These are phyloP conservation scores for Sordariomycetes sp. DNA, from an alignment of 2,329 filamentous ascomycete genomes.

Conservation along the genomic window DNA sequence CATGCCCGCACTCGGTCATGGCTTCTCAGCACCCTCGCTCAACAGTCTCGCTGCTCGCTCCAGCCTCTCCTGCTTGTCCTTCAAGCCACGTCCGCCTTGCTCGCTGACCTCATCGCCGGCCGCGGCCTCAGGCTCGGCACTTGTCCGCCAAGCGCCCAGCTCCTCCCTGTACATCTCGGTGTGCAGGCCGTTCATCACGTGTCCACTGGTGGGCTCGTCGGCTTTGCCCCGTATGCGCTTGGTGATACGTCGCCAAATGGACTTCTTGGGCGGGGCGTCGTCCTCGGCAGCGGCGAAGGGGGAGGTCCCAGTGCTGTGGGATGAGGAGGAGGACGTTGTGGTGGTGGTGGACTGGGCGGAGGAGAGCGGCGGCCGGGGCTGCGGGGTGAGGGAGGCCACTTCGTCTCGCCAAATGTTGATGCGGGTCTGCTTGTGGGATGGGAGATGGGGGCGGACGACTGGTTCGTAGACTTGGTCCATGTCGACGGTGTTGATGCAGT, in stretches of 20 bases:
- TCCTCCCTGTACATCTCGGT: constrained; percentile 27
- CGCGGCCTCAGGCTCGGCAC: constrained; percentile 11
- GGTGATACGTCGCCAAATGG: constrained; percentile 17
- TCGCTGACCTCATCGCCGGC: constrained; percentile 14
- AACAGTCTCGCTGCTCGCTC: constrained; percentile 29
- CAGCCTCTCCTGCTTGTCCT: constrained; percentile 27
- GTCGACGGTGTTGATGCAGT: no score
- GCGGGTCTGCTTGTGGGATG: constrained; percentile 23
- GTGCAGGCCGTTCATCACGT: constrained; percentile 10
- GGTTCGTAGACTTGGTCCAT: no score
- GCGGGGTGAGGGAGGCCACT: constrained; percentile 27
- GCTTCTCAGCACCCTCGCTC: constrained; percentile 13
- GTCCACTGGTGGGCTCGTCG: no score
- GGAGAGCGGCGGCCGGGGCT: constrained; percentile 14
- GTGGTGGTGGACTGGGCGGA: constrained; percentile 21
- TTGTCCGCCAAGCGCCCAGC: no score
- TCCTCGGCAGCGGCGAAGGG: constrained; percentile 8
- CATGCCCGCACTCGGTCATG: no score
- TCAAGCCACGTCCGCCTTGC: constrained; percentile 15
- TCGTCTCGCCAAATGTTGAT: constrained; percentile 43
- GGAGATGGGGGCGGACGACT: constrained; percentile 15
- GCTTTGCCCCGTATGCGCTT: constrained; percentile 14
- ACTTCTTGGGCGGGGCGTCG: constrained; percentile 10
- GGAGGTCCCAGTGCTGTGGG: constrained; percentile 8
- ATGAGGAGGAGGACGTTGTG: constrained; percentile 17